Evolutionary conservation across 2,329 filamentous ascomycete genomes (phyloP).

Genomic region (Aspergillus versicolor): DNA sequence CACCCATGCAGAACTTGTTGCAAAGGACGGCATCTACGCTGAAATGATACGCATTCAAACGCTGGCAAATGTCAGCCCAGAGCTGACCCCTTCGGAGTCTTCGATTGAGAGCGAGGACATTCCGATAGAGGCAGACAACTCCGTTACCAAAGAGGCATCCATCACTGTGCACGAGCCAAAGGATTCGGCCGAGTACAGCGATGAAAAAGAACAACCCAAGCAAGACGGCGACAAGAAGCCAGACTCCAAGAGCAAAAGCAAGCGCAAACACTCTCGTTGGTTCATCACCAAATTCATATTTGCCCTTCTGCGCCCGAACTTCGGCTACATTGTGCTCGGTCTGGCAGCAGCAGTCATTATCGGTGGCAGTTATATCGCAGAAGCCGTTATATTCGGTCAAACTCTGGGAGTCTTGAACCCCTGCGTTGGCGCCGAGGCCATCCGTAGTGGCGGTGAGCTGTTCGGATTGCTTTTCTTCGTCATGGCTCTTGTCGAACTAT

Average conservation of each 20-base stretch:
- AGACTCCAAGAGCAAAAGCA: too few species aligned
- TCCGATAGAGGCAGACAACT: too few species aligned
- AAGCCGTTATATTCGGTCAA: conserved; percentile 59
- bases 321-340: conserved; percentile 8
- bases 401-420: conserved; percentile 56
- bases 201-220: too few species aligned
- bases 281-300: too few species aligned
- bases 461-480: conserved; percentile 62
- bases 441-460: conserved; percentile 49
- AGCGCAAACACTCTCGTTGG: too few species aligned
- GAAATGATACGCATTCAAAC: conserved; percentile 12
- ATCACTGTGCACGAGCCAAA: too few species aligned
- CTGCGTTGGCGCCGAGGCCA: conserved; percentile 50
- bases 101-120: not conserved
- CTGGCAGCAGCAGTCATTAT: conserved; percentile 44
- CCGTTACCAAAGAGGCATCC: too few species aligned
- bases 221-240: too few species aligned
- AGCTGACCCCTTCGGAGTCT: not conserved
- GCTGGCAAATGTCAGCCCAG: too few species aligned
- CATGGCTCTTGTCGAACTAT: conserved; percentile 59
- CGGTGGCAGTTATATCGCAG: conserved; percentile 11
- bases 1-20: conserved; percentile 50
- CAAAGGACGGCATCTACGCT: conserved; percentile 31
- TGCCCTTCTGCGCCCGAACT: not conserved
- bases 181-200: too few species aligned